phyloP scores from a whole-genome alignment of 306 rosid genomes.

The Prunus salicina region DNA sequence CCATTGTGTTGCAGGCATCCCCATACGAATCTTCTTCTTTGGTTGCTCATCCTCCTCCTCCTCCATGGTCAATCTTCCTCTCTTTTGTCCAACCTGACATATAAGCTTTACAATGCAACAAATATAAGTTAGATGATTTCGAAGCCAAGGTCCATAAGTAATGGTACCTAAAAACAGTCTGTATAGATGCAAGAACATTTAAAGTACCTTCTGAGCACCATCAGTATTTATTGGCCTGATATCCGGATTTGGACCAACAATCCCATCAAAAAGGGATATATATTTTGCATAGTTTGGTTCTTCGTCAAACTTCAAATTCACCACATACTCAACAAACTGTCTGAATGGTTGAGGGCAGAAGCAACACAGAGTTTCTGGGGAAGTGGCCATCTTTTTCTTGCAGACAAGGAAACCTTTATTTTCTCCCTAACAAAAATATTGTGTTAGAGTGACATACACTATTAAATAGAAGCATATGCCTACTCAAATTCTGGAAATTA shows the following conservation, averaged over 20 bases:
- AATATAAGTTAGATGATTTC: constrained; percentile 16
- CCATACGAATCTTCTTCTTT: constrained; percentile 75
- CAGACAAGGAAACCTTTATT: constrained; percentile 85
- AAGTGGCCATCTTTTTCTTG: constrained; percentile 83
- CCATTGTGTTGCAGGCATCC: constrained; percentile 88
- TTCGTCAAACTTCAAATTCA: constrained; percentile 80
- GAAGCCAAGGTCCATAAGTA: constrained; percentile 1
- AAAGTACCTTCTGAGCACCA: constrained; percentile 73
- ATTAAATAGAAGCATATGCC: not conserved
- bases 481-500: not conserved
- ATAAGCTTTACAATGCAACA: constrained; percentile 54
- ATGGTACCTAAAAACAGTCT: not conserved
- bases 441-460: not conserved
- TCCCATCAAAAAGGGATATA: constrained; percentile 76
- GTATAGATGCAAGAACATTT: constrained; percentile 1
- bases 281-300: constrained; percentile 87
- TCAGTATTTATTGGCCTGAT: constrained; percentile 81
- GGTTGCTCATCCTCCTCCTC: constrained; percentile 82
- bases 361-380: constrained; percentile 67
- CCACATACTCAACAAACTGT: constrained; percentile 72
- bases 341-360: constrained; percentile 84
- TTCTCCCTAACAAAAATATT: constrained; percentile 58
- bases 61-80: constrained; percentile 74
- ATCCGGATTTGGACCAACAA: constrained; percentile 83
- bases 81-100: constrained; percentile 74